Conservation (phyloP, 2,329 filamentous ascomycete species). For the Diaporthe capsici region DNA sequence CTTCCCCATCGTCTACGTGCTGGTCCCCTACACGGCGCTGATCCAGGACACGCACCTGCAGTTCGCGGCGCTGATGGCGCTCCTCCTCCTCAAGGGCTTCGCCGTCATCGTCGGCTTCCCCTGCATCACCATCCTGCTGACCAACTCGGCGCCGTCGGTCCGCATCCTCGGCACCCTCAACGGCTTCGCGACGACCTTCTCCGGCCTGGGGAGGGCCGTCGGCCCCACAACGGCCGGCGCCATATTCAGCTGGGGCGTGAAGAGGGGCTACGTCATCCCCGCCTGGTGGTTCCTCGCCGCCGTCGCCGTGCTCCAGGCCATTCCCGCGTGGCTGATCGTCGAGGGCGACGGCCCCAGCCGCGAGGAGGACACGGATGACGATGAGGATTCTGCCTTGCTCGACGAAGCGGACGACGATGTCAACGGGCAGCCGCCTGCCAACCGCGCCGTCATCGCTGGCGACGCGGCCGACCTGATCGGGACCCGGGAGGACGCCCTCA, state of each 20-base stretch:
- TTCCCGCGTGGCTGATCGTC: constrained; percentile 81
- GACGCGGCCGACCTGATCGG: constrained; percentile 38
- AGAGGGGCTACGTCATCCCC: constrained; percentile 80
- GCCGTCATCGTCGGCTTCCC: constrained; percentile 89
- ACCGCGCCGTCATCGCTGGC: constrained; percentile 4
- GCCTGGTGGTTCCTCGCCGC: constrained; percentile 85
- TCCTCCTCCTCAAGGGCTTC: constrained; percentile 82
- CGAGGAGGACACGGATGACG: constrained; percentile 48
- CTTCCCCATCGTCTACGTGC: constrained; percentile 82
- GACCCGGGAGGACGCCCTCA: neutral
- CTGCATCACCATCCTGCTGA: constrained; percentile 89
- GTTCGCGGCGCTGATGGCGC: constrained; percentile 71
- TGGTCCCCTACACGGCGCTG: constrained; percentile 86
- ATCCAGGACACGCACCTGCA: constrained; percentile 63
- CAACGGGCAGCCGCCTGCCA: constrained; percentile 42
- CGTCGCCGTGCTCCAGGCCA: constrained; percentile 74
- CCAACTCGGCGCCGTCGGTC: constrained; percentile 84
- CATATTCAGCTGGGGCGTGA: constrained; percentile 82
- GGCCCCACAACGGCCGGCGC: constrained; percentile 83
- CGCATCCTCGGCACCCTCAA: constrained; percentile 89
- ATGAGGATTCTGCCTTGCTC: constrained; percentile 48
- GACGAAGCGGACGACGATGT: constrained; percentile 51
- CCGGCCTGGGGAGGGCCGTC: constrained; percentile 82
- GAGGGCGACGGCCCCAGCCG: constrained; percentile 78
- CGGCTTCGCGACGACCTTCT: constrained; percentile 87